Base-by-base conservation (phyloP, 257 asterid genomes). In the Gentiana dahurica region DNA sequence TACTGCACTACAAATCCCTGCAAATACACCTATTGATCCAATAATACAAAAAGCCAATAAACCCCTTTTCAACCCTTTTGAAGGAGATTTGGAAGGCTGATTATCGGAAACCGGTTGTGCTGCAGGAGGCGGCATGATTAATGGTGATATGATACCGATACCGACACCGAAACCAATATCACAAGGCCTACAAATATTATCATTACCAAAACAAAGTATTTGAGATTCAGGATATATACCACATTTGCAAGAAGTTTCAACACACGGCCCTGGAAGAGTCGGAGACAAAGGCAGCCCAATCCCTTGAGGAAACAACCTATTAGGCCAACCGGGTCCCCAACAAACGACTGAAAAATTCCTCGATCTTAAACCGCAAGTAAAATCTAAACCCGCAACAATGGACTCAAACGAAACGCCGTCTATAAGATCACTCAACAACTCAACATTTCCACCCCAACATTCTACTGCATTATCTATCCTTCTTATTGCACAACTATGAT, bases 281-380 rank as follows among this genome's bases (percentile, higher is more conserved):
- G 57, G 76, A 53, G 55, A 75, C 53, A 81, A 61, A 36, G 89
- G 97, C 15, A 88, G 82, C 36, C 49, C 67, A 8, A 59, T 5
- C 7, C 85, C 89, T 9, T 81, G 32, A 2, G 74, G 45, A 46
- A 60, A 61, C 55, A 57, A 65, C 46, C 15, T 73, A 61, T 58
- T 60, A 49, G 84, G 77, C 87, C 84, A 85, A 36, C 94, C 94
- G 3, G 81, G 77, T 1, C 97, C 97, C 97, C 95, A 88, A 72
- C 97, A 88, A 35, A 85, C 63, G 11, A 85, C 71, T 0, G 94
- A 79, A 43, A 88, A 79, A 72, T 85, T 79, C 63, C 71, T 68
- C 0, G 94, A 71, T 6, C 63, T 70, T 60, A 88, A 71, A 15
- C 97, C 97, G 51, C 97, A 88, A 36, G 85, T 80, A 66, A 82